phyloP scores from a whole-genome alignment of 192 early-diverging fungal species.

The Backusella westeae region DNA sequence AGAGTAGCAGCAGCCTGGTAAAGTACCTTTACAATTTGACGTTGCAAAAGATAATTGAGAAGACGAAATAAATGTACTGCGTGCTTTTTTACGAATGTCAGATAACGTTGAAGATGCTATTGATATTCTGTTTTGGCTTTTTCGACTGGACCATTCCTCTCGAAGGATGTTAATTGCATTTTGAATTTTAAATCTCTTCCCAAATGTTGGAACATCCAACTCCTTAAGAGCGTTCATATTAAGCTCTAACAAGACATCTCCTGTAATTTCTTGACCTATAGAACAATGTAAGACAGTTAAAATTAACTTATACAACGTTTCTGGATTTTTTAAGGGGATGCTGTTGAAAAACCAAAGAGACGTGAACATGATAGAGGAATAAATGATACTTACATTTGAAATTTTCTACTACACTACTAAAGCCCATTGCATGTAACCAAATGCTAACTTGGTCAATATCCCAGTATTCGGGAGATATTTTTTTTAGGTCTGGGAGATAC shows the following conservation, averaged over 20 bases:
- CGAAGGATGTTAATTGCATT: slow-evolving; percentile 55
- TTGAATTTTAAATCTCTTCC: slow-evolving; percentile 66
- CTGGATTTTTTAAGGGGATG: not conserved
- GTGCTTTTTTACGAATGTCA: not conserved
- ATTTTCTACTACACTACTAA: slow-evolving; percentile 2
- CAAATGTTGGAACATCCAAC: slow-evolving; percentile 59
- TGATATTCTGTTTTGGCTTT: slow-evolving; percentile 8
- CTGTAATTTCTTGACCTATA: slow-evolving; percentile 66
- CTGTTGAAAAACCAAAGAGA: not conserved
- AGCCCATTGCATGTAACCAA: slow-evolving; percentile 28
- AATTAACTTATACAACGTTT: not conserved
- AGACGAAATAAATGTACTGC: not conserved
- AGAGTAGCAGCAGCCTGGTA: not conserved
- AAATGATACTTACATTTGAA: slow-evolving; percentile 18
- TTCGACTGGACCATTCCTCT: slow-evolving; percentile 20
- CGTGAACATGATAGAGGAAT: not conserved
- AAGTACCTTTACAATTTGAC: not conserved
- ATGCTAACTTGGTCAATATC: slow-evolving; percentile 25
- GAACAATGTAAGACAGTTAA: not conserved
- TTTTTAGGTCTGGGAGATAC: not conserved
- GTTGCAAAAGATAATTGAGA: not conserved
- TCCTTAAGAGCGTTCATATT: slow-evolving; percentile 64
- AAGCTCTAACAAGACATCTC: slow-evolving; percentile 59
- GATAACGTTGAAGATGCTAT: not conserved
- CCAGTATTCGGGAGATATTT: slow-evolving; percentile 18